Evolutionary conservation across 768 basidiomycete species (phyloP).

Genomic region (Hirschioporus abietinus): DNA sequence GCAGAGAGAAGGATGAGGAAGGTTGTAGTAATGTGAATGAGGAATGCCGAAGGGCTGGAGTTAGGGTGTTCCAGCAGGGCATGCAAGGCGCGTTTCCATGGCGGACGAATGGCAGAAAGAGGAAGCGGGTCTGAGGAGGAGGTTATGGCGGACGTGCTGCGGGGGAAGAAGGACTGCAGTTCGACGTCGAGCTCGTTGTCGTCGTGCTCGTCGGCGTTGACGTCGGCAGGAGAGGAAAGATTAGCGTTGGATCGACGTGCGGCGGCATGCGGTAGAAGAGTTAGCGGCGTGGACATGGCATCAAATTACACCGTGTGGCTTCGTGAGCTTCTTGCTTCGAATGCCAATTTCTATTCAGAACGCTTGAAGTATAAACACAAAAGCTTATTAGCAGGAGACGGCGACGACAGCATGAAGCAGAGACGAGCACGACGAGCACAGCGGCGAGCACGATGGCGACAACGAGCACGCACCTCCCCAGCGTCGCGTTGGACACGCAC

Average conservation of each 20-base stretch:
- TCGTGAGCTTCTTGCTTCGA: neutral
- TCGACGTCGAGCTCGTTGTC: constrained; percentile 10
- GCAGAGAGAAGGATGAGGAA: constrained; percentile 71
- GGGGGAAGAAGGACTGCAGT: constrained; percentile 35
- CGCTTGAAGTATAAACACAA: neutral
- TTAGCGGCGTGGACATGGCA: neutral
- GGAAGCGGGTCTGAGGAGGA: constrained; percentile 28
- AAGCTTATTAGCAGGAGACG: neutral
- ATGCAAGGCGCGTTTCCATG: constrained; percentile 63
- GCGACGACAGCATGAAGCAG: neutral
- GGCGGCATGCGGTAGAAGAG: neutral
- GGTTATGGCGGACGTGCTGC: constrained; percentile 24
- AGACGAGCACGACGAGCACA: neutral
- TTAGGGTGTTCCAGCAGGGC: constrained; percentile 77
- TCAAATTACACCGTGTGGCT: neutral
- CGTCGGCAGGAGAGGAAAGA: neutral
- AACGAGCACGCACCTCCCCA: no score
- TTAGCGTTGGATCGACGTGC: neutral
- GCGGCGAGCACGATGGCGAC: neutral
- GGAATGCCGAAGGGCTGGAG: constrained; percentile 69
- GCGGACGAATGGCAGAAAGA: constrained; percentile 32
- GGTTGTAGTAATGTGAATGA: constrained; percentile 67
- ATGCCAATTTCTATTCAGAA: neutral
- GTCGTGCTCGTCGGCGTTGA: neutral
- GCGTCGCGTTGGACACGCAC: neutral